Conservation (phyloP, 495 filamentous ascomycete species). For the Penicillium argentinense region DNA sequence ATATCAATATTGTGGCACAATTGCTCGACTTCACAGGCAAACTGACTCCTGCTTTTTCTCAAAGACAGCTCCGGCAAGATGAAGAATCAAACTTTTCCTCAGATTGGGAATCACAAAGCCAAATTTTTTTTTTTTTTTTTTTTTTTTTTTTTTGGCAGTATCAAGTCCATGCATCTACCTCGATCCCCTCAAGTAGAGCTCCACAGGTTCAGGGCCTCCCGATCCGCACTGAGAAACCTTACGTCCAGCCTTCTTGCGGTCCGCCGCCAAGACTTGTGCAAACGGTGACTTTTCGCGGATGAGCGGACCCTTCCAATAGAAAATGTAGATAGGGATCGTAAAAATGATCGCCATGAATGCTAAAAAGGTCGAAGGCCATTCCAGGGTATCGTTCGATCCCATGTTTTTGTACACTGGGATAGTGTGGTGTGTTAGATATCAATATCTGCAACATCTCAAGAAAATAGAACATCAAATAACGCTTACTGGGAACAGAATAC, state of each 20-base stretch:
- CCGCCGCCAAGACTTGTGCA: slow-evolving; percentile 31
- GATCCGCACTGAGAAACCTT: slow-evolving; percentile 30
- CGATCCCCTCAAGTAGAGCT: slow-evolving; percentile 27
- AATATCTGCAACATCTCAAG: too few species aligned
- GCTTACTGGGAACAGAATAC: slow-evolving; percentile 44
- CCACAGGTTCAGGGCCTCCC: slow-evolving; percentile 29
- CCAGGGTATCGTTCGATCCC: slow-evolving; percentile 28
- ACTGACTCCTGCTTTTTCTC: too few species aligned
- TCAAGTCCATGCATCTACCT: too few species aligned
- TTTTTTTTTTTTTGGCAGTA: too few species aligned
- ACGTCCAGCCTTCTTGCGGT: slow-evolving; percentile 26
- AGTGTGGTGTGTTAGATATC: too few species aligned
- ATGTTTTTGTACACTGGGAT: slow-evolving; percentile 33
- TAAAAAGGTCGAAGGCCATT: slow-evolving; percentile 44
- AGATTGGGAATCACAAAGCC: too few species aligned
- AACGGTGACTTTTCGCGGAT: slow-evolving; percentile 48
- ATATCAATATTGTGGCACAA: too few species aligned
- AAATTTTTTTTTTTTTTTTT: too few species aligned
- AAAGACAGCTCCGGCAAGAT: too few species aligned
- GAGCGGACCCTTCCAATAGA: slow-evolving; percentile 47
- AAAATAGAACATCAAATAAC: too few species aligned
- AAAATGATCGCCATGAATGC: slow-evolving; percentile 45
- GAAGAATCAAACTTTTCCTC: too few species aligned
- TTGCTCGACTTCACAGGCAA: too few species aligned
- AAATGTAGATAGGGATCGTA: slow-evolving; percentile 49